phyloP scores from a whole-genome alignment of 78 protist species.

The Dictyostelium capitatum region DNA sequence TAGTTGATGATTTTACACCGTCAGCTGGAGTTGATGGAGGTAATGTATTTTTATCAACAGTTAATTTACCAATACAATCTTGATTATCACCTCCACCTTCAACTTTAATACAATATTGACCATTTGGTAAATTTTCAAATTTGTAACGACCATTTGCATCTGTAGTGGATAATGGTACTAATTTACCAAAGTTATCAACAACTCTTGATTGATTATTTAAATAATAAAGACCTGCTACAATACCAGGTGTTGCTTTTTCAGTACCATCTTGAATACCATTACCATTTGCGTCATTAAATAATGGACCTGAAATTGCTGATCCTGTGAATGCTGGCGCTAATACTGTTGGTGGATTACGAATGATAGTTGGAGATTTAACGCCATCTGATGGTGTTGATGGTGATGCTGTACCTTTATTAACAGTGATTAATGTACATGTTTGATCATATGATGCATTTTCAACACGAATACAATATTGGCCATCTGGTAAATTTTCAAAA shows the following conservation, averaged over 20 bases:
- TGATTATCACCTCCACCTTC: background rate
- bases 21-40: background rate
- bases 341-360: background rate
- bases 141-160: background rate
- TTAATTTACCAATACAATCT: slow-evolving; percentile 13
- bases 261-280: background rate
- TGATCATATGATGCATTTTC: too few relatives aligned
- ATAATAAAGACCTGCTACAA: background rate
- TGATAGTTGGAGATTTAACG: background rate
- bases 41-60: background rate
- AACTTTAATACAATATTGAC: background rate
- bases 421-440: too few relatives aligned
- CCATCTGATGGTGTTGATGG: background rate
- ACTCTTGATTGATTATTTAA: too few relatives aligned
- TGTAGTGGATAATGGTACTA: background rate
- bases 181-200: background rate
- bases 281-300: background rate
- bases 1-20: background rate
- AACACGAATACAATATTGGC: background rate
- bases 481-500: slow-evolving; percentile 32
- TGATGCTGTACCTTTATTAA: background rate
- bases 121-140: slow-evolving; percentile 9
- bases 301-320: background rate
- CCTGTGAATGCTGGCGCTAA: background rate
- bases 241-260: background rate